These are phyloP conservation scores for Ophiostoma pallidulum DNA, from an alignment of 2,329 filamentous ascomycete species.

Conservation along the genomic window DNA sequence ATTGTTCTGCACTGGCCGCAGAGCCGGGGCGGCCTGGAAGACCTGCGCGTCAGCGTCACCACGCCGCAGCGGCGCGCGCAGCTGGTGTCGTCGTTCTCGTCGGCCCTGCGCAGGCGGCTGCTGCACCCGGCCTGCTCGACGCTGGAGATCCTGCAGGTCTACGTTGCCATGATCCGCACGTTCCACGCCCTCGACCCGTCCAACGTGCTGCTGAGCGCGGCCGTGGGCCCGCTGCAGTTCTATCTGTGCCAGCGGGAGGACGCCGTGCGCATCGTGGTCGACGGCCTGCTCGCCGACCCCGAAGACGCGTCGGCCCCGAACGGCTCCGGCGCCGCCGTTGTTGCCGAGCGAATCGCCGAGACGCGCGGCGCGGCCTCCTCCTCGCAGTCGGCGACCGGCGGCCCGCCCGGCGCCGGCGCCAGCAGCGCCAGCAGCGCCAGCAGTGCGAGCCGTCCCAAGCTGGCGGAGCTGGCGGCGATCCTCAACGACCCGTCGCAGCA, in stretches of 20 bases:
- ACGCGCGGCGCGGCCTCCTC: background rate
- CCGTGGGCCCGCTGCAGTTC: constrained; percentile 62
- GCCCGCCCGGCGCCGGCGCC: background rate
- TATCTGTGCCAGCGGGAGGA: constrained; percentile 68
- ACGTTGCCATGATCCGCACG: constrained; percentile 69
- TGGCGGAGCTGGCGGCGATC: constrained; percentile 58
- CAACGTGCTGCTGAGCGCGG: constrained; percentile 65
- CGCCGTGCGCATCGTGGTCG: constrained; percentile 67
- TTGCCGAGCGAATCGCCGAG: constrained; percentile 7
- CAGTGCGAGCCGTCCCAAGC: constrained; percentile 40
- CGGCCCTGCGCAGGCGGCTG: constrained; percentile 54
- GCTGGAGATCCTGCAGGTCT: constrained; percentile 64
- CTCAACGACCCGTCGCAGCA: constrained; percentile 52
- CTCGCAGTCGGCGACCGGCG: background rate
- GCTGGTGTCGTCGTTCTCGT: constrained; percentile 60
- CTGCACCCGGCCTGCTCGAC: constrained; percentile 70
- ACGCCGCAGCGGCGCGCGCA: constrained; percentile 59
- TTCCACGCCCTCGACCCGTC: constrained; percentile 69
- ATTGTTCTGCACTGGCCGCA: constrained; percentile 68
- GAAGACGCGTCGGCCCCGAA: constrained; percentile 27
- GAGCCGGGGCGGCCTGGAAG: constrained; percentile 62
- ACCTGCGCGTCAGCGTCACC: constrained; percentile 61
- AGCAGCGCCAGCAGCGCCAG: no score
- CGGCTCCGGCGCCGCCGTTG: no score
- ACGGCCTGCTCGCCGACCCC: constrained; percentile 57